Evolutionary conservation across 768 basidiomycete species (phyloP), one percentile per base, ranked within the genome.

Genomic region (Strobilomyces echinocephalus): DNA sequence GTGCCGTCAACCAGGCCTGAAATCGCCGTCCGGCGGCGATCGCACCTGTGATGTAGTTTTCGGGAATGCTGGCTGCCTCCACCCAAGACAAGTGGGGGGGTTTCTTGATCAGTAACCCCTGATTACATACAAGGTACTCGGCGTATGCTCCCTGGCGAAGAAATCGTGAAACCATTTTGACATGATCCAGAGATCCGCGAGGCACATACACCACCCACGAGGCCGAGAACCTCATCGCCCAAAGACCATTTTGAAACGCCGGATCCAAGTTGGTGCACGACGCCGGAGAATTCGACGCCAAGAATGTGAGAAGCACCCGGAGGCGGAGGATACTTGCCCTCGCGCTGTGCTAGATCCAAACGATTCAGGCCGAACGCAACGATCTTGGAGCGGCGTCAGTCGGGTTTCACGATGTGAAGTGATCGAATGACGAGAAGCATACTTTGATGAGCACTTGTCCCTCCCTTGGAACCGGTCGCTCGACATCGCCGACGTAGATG

Each of bases 301-400:
- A 95, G 76, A 64, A 94, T 85, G 8, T 76, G 70, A 34, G 86
- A 84, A 18, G 82, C 79, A 39, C 85, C 87, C n/a, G 84, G 76
- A 30, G 92, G 91, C n/a, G 78, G 71, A 16, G 88, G 85, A 66
- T 93, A 93, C n/a, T 66, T 61, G 1, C 86, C 88, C 63, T 83
- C 76, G 7, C 87, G 80, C 67, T 91, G 92, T 7, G 59, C 48
- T 50, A 91, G 76, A 63, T 95, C 92, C 91, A 91, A 85, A 30
- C 93, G 79, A 70, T 95, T 95, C 54, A 95, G 70, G n/a, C 91
- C 90, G 66, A 95, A 94, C 1, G 85, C 85, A 67, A 81, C 82
- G 63, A 89, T 76, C 87, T 91, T 57, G 26, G 51, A 39, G 42
- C 43, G 35, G 36, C 48, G 41, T 50, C 9, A 45, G 48, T 48